These are phyloP conservation scores for Chrysosporium keratinophilum DNA, from an alignment of 2,329 filamentous ascomycete genomes.

Conservation along the genomic window DNA sequence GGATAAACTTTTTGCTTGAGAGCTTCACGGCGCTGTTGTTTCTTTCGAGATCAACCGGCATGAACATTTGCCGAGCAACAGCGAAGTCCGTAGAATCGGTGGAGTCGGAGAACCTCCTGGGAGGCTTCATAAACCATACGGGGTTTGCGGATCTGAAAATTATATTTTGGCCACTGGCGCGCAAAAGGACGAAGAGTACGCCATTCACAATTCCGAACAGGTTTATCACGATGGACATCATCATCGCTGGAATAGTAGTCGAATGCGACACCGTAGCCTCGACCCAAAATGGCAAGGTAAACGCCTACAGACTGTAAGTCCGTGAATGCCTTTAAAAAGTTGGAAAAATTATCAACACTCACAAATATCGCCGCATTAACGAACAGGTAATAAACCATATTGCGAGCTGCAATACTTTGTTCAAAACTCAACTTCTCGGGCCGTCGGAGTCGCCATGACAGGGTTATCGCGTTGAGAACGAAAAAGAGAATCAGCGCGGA, in stretches of 20 bases:
- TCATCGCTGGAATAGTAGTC: slow-evolving; percentile 15
- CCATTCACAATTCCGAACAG: slow-evolving; percentile 20
- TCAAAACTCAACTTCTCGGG: slow-evolving; percentile 16
- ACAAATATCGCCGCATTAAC: slow-evolving; percentile 19
- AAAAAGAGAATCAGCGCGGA: slow-evolving; percentile 17
- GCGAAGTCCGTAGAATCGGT: slow-evolving; percentile 4
- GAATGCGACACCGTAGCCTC: slow-evolving; percentile 3
- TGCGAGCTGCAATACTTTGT: slow-evolving; percentile 20
- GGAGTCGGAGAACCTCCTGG: slow-evolving; percentile 6
- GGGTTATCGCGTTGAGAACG: slow-evolving; percentile 15
- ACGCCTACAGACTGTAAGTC: slow-evolving; percentile 13
- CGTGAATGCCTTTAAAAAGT: neutral
- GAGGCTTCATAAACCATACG: slow-evolving; percentile 13
- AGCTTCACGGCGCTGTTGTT: slow-evolving; percentile 8
- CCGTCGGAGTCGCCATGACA: slow-evolving; percentile 17
- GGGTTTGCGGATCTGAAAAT: slow-evolving; percentile 7
- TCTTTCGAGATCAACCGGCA: slow-evolving; percentile 15
- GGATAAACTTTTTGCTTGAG: neutral
- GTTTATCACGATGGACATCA: slow-evolving; percentile 20
- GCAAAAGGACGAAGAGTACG: slow-evolving; percentile 21
- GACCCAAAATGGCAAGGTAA: slow-evolving; percentile 21
- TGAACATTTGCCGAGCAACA: slow-evolving; percentile 17
- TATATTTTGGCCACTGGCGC: slow-evolving; percentile 13
- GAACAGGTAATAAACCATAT: slow-evolving; percentile 22
- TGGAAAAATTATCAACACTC: slow-evolving; percentile 9